Evolutionary conservation across 257 asterid species (phyloP).

Genomic region (Gardenia jasminoides): DNA sequence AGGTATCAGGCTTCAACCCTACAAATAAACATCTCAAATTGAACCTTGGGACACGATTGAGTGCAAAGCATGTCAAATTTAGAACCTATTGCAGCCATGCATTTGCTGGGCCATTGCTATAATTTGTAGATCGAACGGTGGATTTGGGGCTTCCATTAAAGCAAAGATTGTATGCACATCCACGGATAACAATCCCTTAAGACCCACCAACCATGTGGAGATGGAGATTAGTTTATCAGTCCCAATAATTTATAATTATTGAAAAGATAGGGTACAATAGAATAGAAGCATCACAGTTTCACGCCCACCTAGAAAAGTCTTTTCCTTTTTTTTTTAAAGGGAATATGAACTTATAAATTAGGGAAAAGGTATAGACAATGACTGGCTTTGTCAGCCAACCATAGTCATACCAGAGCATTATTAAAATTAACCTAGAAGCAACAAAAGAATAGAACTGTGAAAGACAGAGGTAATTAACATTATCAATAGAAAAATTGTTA

Average conservation of each 20-base stretch:
- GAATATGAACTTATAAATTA: constrained; percentile 18
- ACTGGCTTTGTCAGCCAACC: constrained; percentile 38
- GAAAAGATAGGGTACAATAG: constrained; percentile 20
- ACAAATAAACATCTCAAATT: neutral
- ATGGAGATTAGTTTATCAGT: constrained; percentile 17
- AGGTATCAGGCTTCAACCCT: neutral
- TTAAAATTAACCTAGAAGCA: constrained; percentile 17
- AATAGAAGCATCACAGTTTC: constrained; percentile 52
- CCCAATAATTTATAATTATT: constrained; percentile 16
- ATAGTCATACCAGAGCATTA: constrained; percentile 25
- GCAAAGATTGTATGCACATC: neutral
- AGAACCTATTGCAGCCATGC: neutral
- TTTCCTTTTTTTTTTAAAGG: neutral
- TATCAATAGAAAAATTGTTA: constrained; percentile 22
- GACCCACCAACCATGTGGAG: constrained; percentile 30
- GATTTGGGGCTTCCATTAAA: neutral
- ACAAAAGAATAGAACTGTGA: constrained; percentile 21
- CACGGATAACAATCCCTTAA: constrained; percentile 3
- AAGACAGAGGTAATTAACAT: constrained; percentile 26
- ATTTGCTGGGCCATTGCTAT: neutral
- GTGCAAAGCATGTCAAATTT: neutral
- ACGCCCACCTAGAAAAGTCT: constrained; percentile 32
- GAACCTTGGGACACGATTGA: neutral
- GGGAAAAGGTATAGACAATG: constrained; percentile 27
- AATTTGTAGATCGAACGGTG: neutral